phyloP scores from a whole-genome alignment of 2,329 filamentous ascomycete species.

The Metarhizium guizhouense region DNA sequence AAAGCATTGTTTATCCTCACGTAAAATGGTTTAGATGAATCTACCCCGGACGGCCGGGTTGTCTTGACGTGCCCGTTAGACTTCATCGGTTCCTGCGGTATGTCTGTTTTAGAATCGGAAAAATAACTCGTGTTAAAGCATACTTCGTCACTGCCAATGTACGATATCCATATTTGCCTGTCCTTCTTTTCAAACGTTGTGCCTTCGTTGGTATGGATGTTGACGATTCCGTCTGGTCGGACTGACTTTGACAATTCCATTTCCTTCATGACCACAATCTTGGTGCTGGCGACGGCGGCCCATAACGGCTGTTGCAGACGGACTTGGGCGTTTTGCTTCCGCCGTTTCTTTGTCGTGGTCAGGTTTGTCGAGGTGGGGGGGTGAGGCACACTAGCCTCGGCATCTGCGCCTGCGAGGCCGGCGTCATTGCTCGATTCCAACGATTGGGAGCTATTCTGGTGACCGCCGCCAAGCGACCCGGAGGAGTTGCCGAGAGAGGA shows the following conservation, averaged over 20 bases:
- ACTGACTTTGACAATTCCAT: conserved; percentile 73
- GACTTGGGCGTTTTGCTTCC: conserved; percentile 85
- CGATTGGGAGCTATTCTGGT: conserved; percentile 7
- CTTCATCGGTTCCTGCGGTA: conserved; percentile 13
- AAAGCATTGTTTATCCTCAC: conserved; percentile 70
- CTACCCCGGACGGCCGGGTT: conserved; percentile 40
- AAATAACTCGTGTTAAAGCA: conserved; percentile 67
- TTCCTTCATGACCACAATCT: conserved; percentile 91
- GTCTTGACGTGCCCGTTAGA: conserved; percentile 20
- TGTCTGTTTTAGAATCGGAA: conserved; percentile 29
- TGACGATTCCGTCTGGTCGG: conserved; percentile 58
- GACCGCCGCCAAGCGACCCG: conserved; percentile 16
- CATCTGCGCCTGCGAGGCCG: conserved; percentile 44
- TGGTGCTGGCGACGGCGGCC: conserved; percentile 90
- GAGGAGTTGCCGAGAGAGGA: conserved; percentile 19
- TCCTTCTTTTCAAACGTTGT: conserved; percentile 62
- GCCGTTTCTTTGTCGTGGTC: conserved; percentile 64
- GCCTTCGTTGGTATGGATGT: conserved; percentile 69
- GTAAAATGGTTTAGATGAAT: conserved; percentile 67
- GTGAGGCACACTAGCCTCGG: conserved; percentile 28
- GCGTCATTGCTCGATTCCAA: conserved; percentile 8
- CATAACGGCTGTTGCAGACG: conserved; percentile 86
- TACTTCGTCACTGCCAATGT: conserved; percentile 69
- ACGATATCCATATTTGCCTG: conserved; percentile 71
- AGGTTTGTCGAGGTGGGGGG: conserved; percentile 24